Conservation (phyloP, 495 filamentous ascomycete species). For the Aspergillus bertholletiae region DNA sequence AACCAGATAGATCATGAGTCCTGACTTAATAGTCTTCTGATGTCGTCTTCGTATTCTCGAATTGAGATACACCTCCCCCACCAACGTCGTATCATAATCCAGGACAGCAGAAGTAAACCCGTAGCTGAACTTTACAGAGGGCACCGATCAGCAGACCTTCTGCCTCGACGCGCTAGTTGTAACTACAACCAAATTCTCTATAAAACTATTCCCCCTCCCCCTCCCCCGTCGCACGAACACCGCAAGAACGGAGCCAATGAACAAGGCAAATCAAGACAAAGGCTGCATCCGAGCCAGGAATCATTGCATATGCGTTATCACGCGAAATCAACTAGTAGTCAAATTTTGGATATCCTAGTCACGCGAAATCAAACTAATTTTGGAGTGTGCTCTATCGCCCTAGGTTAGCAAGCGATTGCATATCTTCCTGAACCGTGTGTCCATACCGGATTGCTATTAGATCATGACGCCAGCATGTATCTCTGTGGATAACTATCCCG, state of each 20-base stretch:
- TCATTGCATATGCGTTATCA: slow-evolving; percentile 1
- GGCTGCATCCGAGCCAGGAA: background rate
- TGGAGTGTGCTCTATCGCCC: background rate
- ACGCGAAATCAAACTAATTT: slow-evolving; percentile 7
- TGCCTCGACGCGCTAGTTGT: background rate
- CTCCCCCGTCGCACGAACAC: no score
- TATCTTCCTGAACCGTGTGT: background rate
- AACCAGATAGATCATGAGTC: background rate
- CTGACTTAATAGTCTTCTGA: background rate
- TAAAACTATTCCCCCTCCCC: background rate
- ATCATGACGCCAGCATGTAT: slow-evolving; percentile 31
- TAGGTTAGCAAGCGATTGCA: slow-evolving; percentile 6
- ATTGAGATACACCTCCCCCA: background rate
- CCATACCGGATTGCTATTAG: slow-evolving; percentile 28
- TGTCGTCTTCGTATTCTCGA: background rate
- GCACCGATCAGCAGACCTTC: background rate
- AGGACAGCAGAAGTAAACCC: background rate
- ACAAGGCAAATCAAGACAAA: background rate
- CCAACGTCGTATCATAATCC: background rate
- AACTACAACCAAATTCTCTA: background rate
- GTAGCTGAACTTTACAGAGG: background rate
- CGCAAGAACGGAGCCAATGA: background rate
- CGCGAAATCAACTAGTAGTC: slow-evolving; percentile 4
- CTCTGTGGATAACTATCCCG: background rate
- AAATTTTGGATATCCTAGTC: slow-evolving; percentile 11